Evolutionary conservation across 1,284 basidiomycete species (phyloP).

Genomic region (Boletus albobrunnescens): DNA sequence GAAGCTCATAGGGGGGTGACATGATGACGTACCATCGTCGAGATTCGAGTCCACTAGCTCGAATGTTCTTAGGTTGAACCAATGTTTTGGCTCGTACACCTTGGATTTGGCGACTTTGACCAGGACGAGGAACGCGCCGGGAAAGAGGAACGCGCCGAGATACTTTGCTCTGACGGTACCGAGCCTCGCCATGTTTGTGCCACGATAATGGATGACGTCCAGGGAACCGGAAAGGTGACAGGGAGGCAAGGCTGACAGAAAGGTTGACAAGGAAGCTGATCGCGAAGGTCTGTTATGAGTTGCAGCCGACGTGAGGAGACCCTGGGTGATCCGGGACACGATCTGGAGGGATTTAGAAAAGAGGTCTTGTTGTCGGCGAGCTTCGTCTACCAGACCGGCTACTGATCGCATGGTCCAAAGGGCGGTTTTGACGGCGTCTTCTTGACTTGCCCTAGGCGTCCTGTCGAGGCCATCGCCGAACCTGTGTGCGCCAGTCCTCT

Average conservation of each 20-base stretch:
- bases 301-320: constrained; percentile 30
- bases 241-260: constrained; percentile 66
- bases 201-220: constrained; percentile 74
- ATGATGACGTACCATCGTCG: constrained; percentile 53
- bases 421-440: constrained; percentile 48
- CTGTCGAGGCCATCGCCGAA: constrained; percentile 28
- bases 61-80: constrained; percentile 75
- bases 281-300: constrained; percentile 30
- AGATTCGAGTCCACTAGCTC: constrained; percentile 68
- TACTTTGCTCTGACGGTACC: constrained; percentile 75
- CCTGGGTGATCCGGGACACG: constrained; percentile 56
- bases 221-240: constrained; percentile 78
- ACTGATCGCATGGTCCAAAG: constrained; percentile 59
- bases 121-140: constrained; percentile 79
- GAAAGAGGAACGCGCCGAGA: constrained; percentile 83
- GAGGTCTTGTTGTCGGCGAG: constrained; percentile 60
- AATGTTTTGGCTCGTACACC: constrained; percentile 81
- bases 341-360: constrained; percentile 69
- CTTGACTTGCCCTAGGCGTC: constrained; percentile 1
- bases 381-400: constrained; percentile 58
- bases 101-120: constrained; percentile 81
- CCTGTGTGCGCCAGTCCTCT: constrained; percentile 28
- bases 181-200: constrained; percentile 35
- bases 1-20: constrained; percentile 4
- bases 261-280: constrained; percentile 44